Base-by-base conservation (phyloP, 768 basidiomycete genomes). In the Chalciporus chontae region DNA sequence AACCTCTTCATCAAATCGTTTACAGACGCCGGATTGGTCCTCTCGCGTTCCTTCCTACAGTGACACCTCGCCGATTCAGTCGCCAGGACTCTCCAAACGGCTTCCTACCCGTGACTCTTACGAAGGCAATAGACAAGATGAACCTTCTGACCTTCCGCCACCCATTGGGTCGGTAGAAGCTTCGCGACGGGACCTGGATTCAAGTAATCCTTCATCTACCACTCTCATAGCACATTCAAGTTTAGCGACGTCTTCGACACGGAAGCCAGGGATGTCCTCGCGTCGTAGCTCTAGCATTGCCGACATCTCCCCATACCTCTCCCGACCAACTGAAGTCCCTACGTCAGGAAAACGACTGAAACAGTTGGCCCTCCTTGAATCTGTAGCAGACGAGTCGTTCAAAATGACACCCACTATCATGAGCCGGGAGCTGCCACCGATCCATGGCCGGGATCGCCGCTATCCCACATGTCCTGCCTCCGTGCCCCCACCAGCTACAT, bases 341-440 rank as follows among this genome's bases (percentile, higher is more conserved):
- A 69, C 76, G 4, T 81, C 82, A 27, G 77, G 81, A 13, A 85
- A 82, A 62, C 79, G 76, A 49, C 65, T 87, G 65, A 81, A 81
- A 65, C 88, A 84, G 56, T 72, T 85, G 21, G 86, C 86, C 2
- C 71, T 90, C 51, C 70, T 88, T 10, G 86, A 90, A 62, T 73
- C 79, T 13, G 81, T 89, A 31, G 85, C 82, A 0, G 80, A 84
- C 58, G 87, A 90, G 63, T 87, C 88, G 5, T 83, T 82, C 6
- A 75, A 77, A 52, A 76, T 83, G 74, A 75, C 79, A 21, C 74
- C 79, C 50, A 69, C 61, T 50, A 63, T 69, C 50, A 56, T 55
- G 43, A 59, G 37, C 42, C 56, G 55, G 29, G 62, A 70, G 24
- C 53, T 68, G 18, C 55, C 68, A 18, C 43, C 51, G 7, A 29